Percentiles rank a stretch among this genome's conserved stretches.
Evolutionary conservation across 192 early-diverging fungal species (phyloP).

Genomic region (Rhizoclosmatium sp.): DNA sequence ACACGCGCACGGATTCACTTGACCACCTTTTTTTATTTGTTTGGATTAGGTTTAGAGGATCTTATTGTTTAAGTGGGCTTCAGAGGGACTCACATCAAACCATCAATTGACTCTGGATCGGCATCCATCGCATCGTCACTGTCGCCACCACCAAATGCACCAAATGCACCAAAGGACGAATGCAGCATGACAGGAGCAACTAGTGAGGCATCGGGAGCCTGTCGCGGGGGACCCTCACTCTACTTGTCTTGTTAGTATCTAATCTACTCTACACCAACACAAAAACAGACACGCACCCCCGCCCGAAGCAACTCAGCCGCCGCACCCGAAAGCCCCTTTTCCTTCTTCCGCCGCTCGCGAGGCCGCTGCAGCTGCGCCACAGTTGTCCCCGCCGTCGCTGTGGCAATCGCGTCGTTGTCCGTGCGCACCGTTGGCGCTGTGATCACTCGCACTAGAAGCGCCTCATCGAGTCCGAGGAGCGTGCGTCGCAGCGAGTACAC

Average conservation of each 20-base stretch:
- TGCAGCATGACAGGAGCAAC: not conserved
- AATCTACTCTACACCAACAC: too few species aligned
- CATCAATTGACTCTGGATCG: conserved; percentile 21
- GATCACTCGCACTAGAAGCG: conserved; percentile 46
- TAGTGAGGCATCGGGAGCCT: not conserved
- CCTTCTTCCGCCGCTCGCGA: conserved; percentile 12
- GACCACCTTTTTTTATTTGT: too few species aligned
- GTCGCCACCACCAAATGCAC: not conserved
- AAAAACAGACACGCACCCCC: too few species aligned
- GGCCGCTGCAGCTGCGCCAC: conserved; percentile 3
- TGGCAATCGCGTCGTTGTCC: conserved; percentile 51
- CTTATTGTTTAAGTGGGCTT: not conserved
- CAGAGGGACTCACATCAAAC: conserved; percentile 29
- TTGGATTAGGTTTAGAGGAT: conserved; percentile 4
- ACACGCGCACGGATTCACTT: too few species aligned
- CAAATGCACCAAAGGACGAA: not conserved
- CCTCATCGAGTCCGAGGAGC: conserved; percentile 39
- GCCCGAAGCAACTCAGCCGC: not conserved
- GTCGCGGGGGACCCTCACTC: too few species aligned
- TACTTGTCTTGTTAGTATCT: too few species aligned
- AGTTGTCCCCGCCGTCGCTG: not conserved
- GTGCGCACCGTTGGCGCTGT: conserved; percentile 24
- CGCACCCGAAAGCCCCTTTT: not conserved
- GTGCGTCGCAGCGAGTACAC: conserved; percentile 46
- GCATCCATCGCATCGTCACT: not conserved